Conservation (phyloP, 306 rosid genomes). For the Vigna angularis region DNA sequence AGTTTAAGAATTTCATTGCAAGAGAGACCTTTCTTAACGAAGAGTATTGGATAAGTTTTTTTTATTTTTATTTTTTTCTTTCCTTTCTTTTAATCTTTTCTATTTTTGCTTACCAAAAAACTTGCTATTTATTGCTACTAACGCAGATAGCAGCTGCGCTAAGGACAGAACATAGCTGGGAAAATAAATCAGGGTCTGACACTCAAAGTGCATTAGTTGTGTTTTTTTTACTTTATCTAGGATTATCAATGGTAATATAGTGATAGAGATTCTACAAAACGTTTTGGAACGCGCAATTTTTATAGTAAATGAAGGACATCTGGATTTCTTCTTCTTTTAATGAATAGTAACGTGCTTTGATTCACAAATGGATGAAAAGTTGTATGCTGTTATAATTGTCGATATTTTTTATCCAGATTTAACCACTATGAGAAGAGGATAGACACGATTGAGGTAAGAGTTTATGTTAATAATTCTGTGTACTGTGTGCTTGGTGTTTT, state of each 20-base stretch:
- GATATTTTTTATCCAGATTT: slow-evolving; percentile 61
- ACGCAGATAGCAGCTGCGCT: slow-evolving; percentile 83
- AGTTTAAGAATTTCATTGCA: too few species aligned
- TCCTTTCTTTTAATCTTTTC: not conserved
- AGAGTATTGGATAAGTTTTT: slow-evolving; percentile 73
- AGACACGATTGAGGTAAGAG: slow-evolving; percentile 72
- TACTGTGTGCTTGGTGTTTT: slow-evolving; percentile 7
- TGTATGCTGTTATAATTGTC: slow-evolving; percentile 53
- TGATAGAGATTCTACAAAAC: not conserved
- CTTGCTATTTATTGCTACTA: not conserved
- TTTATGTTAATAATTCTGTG: slow-evolving; percentile 19
- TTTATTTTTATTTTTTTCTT: not conserved
- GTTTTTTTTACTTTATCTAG: not conserved
- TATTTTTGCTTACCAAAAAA: not conserved
- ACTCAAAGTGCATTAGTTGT: not conserved
- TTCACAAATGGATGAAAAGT: not conserved
- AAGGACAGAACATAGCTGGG: slow-evolving; percentile 78
- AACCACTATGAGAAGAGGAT: slow-evolving; percentile 63
- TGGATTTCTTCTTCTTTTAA: too few species aligned
- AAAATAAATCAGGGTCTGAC: slow-evolving; percentile 2
- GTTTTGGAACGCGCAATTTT: not conserved
- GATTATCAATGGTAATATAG: slow-evolving; percentile 3
- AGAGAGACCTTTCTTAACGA: slow-evolving; percentile 68
- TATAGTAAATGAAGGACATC: not conserved
- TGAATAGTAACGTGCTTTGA: not conserved